phyloP scores from a whole-genome alignment of 176 grass and related monocot genomes.

The Oryza brachyantha region DNA sequence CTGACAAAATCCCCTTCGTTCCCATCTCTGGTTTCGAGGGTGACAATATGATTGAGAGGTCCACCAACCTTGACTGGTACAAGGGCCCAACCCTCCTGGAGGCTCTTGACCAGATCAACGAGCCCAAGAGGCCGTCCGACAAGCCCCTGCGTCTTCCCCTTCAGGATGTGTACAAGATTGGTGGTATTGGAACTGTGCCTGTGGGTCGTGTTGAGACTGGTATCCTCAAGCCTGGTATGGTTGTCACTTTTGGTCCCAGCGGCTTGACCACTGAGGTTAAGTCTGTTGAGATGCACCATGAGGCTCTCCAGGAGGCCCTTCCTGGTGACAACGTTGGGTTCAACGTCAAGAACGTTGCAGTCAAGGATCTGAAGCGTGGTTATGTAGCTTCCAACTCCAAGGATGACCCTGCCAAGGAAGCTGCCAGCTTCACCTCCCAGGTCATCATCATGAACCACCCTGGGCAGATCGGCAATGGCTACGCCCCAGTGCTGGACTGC shows the following conservation, averaged over 20 bases:
- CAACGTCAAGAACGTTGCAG: constrained; percentile 86
- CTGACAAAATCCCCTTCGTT: constrained; percentile 75
- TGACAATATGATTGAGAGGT: constrained; percentile 91
- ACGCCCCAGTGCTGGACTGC: constrained; percentile 82
- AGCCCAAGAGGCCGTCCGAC: constrained; percentile 89
- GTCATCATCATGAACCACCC: constrained; percentile 99
- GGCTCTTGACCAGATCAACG: constrained; percentile 73
- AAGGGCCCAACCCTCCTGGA: constrained; percentile 84
- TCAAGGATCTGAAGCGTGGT: constrained; percentile 88
- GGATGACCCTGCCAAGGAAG: constrained; percentile 93
- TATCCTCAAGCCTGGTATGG: constrained; percentile 76
- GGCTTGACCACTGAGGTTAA: constrained; percentile 87
- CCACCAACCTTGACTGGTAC: constrained; percentile 87
- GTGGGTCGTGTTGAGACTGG: constrained; percentile 83
- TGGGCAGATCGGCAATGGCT: constrained; percentile 85
- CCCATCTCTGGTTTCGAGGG: constrained; percentile 86
- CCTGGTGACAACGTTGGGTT: constrained; percentile 83
- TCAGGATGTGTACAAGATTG: constrained; percentile 99
- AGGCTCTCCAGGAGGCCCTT: constrained; percentile 70
- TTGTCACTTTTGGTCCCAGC: constrained; percentile 74
- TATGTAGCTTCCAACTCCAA: constrained; percentile 86
- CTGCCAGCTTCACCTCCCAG: constrained; percentile 77
- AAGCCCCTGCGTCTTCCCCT: constrained; percentile 94
- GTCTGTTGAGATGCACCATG: constrained; percentile 97
- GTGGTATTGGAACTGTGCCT: constrained; percentile 84